Evolutionary conservation across 2,329 filamentous ascomycete genomes (phyloP).

Genomic region (Dactylellina sp.): DNA sequence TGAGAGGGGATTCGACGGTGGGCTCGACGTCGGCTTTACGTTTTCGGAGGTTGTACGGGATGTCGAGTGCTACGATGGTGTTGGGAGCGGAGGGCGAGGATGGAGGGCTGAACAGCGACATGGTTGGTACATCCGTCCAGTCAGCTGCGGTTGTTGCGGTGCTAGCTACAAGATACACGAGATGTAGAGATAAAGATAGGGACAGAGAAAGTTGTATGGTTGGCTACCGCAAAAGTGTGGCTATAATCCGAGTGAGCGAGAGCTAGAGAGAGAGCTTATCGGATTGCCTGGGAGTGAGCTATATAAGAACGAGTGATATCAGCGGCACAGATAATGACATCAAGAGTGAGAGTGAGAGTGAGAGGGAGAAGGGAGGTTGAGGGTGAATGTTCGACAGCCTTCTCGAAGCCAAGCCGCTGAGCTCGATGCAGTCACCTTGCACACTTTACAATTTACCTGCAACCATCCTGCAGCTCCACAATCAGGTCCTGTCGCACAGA

Average conservation of each 20-base stretch:
- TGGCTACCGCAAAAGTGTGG: too few relatives aligned
- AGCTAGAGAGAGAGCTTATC: background rate
- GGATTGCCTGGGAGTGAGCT: background rate
- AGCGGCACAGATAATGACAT: background rate
- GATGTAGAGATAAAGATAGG: too few relatives aligned
- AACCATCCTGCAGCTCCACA: background rate
- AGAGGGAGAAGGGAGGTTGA: background rate
- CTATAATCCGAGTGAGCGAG: background rate
- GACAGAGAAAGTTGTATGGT: background rate
- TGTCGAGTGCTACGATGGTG: constrained; percentile 2
- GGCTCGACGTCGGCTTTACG: constrained; percentile 55
- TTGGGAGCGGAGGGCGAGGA: constrained; percentile 23
- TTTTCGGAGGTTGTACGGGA: constrained; percentile 53
- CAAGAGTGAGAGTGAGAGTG: background rate
- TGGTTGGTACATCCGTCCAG: constrained; percentile 10
- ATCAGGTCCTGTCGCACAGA: too few relatives aligned
- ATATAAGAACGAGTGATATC: background rate
- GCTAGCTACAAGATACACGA: too few relatives aligned
- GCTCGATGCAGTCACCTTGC: background rate
- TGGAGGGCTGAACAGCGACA: constrained; percentile 36
- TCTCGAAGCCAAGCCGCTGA: constrained; percentile 28
- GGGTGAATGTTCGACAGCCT: constrained; percentile 41
- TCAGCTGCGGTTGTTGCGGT: too few relatives aligned
- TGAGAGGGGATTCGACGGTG: constrained; percentile 61
- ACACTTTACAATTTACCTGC: background rate